A percentile compares a stretch with the other conserved stretches of the same genome.
phyloP scores from a whole-genome alignment of 2,329 filamentous ascomycete genomes.

The Xylariales sp. region DNA sequence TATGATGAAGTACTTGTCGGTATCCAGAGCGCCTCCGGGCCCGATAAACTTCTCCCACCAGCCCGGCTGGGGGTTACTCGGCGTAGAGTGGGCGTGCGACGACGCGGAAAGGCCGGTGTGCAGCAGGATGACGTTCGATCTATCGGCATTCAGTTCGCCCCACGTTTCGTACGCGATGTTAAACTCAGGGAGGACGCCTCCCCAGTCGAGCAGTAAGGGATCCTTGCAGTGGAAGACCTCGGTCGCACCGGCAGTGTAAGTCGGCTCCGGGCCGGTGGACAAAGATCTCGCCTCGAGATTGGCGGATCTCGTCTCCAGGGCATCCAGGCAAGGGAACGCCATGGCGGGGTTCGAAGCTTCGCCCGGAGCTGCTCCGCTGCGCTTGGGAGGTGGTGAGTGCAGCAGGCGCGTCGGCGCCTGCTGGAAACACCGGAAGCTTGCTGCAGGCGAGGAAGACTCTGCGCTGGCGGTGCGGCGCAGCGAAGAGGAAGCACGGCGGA shows the following conservation, averaged over 20 bases:
- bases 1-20: slow-evolving; percentile 85
- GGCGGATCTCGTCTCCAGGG: slow-evolving; percentile 72
- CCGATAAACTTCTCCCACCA: slow-evolving; percentile 99
- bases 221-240: slow-evolving; percentile 69
- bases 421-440: background rate
- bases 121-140: slow-evolving; percentile 83
- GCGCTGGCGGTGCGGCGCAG: slow-evolving; percentile 7
- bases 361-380: slow-evolving; percentile 15
- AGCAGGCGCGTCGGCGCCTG: slow-evolving; percentile 14
- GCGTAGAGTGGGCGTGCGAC: slow-evolving; percentile 93
- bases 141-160: slow-evolving; percentile 75
- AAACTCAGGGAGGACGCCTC: slow-evolving; percentile 84
- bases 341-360: slow-evolving; percentile 75
- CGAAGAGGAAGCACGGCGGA: slow-evolving; percentile 19
- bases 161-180: slow-evolving; percentile 91
- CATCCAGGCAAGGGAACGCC: slow-evolving; percentile 86
- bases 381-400: slow-evolving; percentile 19
- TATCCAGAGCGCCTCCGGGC: slow-evolving; percentile 78
- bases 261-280: slow-evolving; percentile 80
- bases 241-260: slow-evolving; percentile 88
- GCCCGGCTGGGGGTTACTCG: slow-evolving; percentile 77
- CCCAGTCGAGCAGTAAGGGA: slow-evolving; percentile 86
- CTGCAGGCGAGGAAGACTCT: background rate
- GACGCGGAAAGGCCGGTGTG: slow-evolving; percentile 96
- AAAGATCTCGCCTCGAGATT: slow-evolving; percentile 64